These are phyloP conservation scores for Litsea cubeba DNA, from an alignment of 164 flowering plant genomes.

Conservation along the genomic window DNA sequence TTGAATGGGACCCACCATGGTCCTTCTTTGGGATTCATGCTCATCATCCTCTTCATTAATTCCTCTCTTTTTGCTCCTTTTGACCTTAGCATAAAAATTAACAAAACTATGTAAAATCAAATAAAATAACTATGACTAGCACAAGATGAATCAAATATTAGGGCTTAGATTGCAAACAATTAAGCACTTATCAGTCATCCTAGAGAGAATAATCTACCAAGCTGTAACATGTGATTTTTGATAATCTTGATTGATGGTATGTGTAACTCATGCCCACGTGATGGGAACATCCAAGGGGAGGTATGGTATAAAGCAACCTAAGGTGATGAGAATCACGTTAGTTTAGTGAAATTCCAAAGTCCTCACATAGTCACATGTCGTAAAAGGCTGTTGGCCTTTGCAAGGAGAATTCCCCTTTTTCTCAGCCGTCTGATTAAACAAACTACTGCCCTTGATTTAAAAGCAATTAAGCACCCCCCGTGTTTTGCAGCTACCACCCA, in stretches of 20 bases:
- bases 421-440: neutral
- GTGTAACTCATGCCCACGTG: neutral
- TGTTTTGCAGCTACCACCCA: neutral
- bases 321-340: neutral
- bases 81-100: too few species aligned
- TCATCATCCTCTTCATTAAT: too few species aligned
- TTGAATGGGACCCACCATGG: too few species aligned
- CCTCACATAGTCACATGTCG: slow-evolving; percentile 1
- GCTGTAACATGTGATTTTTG: neutral
- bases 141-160: too few species aligned
- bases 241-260: neutral
- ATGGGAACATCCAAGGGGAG: neutral
- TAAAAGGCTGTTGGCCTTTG: neutral
- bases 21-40: too few species aligned
- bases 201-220: neutral
- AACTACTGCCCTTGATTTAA: neutral
- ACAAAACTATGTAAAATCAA: too few species aligned
- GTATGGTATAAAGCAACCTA: neutral
- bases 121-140: too few species aligned
- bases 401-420: neutral
- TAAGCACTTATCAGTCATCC: too few species aligned
- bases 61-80: too few species aligned
- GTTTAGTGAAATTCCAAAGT: neutral
- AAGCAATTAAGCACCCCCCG: neutral
- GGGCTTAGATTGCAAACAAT: too few species aligned